These are phyloP conservation scores for Strobilomyces dryophilus DNA, from an alignment of 768 basidiomycete genomes.

Conservation along the genomic window DNA sequence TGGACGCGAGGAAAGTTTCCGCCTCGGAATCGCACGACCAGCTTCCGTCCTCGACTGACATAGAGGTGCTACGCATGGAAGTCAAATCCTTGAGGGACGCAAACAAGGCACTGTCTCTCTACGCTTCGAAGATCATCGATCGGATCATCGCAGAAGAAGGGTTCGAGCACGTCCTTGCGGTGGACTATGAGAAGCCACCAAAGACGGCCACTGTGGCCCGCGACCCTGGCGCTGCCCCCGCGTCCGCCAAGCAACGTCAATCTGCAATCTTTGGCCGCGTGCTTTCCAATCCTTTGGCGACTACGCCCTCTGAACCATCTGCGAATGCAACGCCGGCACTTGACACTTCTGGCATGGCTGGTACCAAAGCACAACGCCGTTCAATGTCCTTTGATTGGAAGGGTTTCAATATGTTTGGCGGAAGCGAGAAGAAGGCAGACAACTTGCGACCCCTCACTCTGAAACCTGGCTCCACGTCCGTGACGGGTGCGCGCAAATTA, in stretches of 20 bases:
- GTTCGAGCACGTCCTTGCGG: constrained; percentile 95
- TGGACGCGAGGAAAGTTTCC: constrained; percentile 31
- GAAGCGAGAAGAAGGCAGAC: constrained; percentile 61
- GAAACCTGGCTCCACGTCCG: constrained; percentile 54
- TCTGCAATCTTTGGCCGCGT: constrained; percentile 48
- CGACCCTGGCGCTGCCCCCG: constrained; percentile 8
- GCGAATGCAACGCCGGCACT: constrained; percentile 19
- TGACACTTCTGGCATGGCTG: constrained; percentile 23
- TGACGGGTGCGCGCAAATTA: constrained; percentile 68
- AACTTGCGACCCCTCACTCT: constrained; percentile 68
- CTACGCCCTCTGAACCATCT: constrained; percentile 27
- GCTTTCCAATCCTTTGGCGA: constrained; percentile 36
- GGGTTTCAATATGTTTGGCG: constrained; percentile 62
- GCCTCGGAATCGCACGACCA: constrained; percentile 40
- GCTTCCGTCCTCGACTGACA: constrained; percentile 46
- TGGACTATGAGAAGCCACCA: constrained; percentile 71
- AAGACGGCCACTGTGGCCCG: constrained; percentile 39
- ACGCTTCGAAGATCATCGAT: constrained; percentile 97
- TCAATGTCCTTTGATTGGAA: constrained; percentile 87
- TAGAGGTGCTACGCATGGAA: constrained; percentile 76
- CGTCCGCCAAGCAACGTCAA: constrained; percentile 49
- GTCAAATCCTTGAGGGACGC: constrained; percentile 92
- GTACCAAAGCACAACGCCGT: constrained; percentile 53
- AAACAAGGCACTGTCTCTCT: constrained; percentile 92
- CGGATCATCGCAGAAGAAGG: constrained; percentile 95